Conservation (phyloP, 164 flowering plant species). For the Warburgia ugandensis region DNA sequence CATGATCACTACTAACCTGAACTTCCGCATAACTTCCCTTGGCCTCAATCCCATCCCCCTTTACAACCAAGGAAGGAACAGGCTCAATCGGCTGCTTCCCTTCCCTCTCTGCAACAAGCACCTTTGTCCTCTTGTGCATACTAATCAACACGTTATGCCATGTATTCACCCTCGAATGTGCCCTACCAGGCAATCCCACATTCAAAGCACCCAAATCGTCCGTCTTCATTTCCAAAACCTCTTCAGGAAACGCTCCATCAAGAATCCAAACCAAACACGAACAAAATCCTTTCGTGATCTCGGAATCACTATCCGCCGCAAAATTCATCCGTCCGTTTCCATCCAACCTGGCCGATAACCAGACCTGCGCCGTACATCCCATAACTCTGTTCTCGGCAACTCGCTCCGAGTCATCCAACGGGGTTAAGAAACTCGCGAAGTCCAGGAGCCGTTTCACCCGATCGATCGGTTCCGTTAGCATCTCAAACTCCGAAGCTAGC, state of each 20-base stretch:
- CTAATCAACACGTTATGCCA: conserved; percentile 86
- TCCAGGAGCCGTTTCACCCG: conserved; percentile 62
- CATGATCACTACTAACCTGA: conserved; percentile 49
- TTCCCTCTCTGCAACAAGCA: conserved; percentile 48
- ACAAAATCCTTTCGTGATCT: conserved; percentile 71
- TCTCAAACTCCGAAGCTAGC: conserved; percentile 48
- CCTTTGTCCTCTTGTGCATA: conserved; percentile 80
- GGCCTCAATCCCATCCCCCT: conserved; percentile 45
- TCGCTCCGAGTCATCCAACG: conserved; percentile 34
- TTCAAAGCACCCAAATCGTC: conserved; percentile 63
- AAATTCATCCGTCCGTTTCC: conserved; percentile 48
- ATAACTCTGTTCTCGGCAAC: conserved; percentile 53
- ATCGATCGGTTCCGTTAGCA: conserved; percentile 59
- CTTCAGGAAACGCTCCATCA: conserved; percentile 64
- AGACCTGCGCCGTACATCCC: conserved; percentile 92
- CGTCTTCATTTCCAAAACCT: conserved; percentile 57
- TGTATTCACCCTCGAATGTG: conserved; percentile 63
- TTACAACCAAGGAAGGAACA: conserved; percentile 71
- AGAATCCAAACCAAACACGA: conserved; percentile 57
- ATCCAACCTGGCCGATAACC: conserved; percentile 57
- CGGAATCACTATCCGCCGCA: conserved; percentile 82
- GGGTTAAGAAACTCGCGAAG: conserved; percentile 46
- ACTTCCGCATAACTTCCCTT: conserved; percentile 92
- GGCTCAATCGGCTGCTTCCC: conserved; percentile 53
- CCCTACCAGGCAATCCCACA: conserved; percentile 45